A percentile compares a stretch with the other conserved stretches of the same genome.
Conservation (phyloP, 345 rosid genomes). For the Garcia nutans region DNA sequence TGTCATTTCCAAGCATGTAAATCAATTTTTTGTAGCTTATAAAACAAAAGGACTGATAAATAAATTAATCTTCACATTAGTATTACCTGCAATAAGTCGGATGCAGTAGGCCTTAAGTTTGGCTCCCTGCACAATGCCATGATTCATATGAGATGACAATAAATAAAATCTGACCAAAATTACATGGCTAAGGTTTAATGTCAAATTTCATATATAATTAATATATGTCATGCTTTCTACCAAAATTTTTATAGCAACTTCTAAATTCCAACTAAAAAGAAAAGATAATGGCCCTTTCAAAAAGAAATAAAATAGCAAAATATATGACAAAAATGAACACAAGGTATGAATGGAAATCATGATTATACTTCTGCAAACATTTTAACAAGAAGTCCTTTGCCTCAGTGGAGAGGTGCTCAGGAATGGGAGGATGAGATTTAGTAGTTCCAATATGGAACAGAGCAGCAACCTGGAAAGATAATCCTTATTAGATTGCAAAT, state of each 20-base stretch:
- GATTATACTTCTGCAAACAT: slow-evolving; percentile 33
- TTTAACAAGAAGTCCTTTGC: slow-evolving; percentile 35
- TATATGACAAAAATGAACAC: background rate
- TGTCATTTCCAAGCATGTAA: background rate
- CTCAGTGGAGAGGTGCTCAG: slow-evolving; percentile 32
- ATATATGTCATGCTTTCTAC: background rate
- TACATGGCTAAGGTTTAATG: background rate
- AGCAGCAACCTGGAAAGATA: slow-evolving; percentile 33
- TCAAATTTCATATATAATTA: background rate
- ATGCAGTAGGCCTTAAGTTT: slow-evolving; percentile 29
- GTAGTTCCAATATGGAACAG: slow-evolving; percentile 39
- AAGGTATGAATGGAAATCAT: slow-evolving; percentile 4
- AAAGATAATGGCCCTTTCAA: background rate
- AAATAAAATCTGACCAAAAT: background rate
- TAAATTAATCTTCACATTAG: slow-evolving; percentile 7
- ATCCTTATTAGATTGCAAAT: slow-evolving; percentile 19
- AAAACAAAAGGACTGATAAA: background rate
- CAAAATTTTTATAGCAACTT: background rate
- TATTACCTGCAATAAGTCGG: slow-evolving; percentile 33
- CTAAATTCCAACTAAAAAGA: background rate
- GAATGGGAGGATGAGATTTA: slow-evolving; percentile 37
- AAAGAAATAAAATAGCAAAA: background rate
- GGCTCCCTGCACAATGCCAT: slow-evolving; percentile 26
- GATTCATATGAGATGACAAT: background rate
- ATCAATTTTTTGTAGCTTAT: background rate